These are phyloP conservation scores for Ustilago sp. DNA, from an alignment of 1,284 basidiomycete species.

Conservation along the genomic window DNA sequence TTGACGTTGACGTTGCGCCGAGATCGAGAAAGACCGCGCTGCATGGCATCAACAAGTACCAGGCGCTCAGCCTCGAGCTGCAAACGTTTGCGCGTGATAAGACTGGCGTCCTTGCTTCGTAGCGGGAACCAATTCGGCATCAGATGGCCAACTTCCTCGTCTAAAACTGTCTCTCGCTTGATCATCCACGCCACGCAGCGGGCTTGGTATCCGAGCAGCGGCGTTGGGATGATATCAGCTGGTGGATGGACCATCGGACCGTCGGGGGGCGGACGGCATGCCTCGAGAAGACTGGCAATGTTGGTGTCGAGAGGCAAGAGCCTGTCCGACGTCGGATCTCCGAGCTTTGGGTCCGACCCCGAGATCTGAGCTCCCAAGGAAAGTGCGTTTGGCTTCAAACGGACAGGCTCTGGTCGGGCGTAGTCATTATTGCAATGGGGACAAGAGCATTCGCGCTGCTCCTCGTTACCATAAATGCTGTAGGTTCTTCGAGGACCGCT, in stretches of 20 bases:
- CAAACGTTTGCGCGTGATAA: constrained; percentile 26
- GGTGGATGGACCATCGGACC: constrained; percentile 35
- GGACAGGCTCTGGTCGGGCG: neutral
- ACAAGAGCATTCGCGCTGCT: constrained; percentile 9
- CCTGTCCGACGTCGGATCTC: constrained; percentile 22
- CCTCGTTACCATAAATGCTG: constrained; percentile 2
- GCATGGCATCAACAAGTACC: constrained; percentile 29
- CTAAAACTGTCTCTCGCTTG: constrained; percentile 34
- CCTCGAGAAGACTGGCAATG: constrained; percentile 47
- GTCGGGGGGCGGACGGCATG: constrained; percentile 39
- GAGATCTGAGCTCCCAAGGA: constrained; percentile 21
- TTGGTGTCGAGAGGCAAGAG: constrained; percentile 45
- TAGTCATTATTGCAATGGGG: neutral
- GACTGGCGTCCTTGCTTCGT: constrained; percentile 22
- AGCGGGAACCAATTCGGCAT: constrained; percentile 50
- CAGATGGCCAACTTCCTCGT: constrained; percentile 33
- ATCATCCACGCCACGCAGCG: constrained; percentile 54
- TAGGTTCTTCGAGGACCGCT: neutral
- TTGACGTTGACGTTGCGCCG: constrained; percentile 38
- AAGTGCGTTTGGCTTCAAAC: constrained; percentile 17
- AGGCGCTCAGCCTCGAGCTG: constrained; percentile 37
- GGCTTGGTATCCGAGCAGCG: constrained; percentile 44
- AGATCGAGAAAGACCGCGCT: constrained; percentile 19
- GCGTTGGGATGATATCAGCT: constrained; percentile 38
- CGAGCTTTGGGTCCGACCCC: constrained; percentile 26